Base-by-base conservation (phyloP, 208 protist genomes). In the Tritrichomonas foetus region DNA sequence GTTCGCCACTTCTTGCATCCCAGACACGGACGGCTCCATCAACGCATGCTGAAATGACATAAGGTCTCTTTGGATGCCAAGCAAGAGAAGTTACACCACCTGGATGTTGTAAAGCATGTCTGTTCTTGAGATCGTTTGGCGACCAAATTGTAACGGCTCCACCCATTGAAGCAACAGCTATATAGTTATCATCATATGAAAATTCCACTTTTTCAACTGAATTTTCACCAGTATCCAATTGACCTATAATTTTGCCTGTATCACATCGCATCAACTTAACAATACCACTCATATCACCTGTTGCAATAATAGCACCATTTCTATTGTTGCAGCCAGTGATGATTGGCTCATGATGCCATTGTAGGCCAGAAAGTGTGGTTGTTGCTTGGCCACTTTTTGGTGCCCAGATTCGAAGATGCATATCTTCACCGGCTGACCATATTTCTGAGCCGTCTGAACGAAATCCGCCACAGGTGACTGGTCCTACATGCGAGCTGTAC, bases 301-400 rank as follows among this genome's bases (percentile, higher is more conserved):
- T 89, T 30, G 78, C 78, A 89, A 89, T 47, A 39, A 89, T 20
- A 57, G 47, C 47, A 39, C 78, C 78, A 53, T 44, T 89, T 61
- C n/a, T 25, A 53, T 16, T 53, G 33, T 20, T n/a, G 8, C 22
- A n/a, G 0, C 78, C 78, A 39, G 47, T 50, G 25, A n/a, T 89
- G 20, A 89, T 89, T 89, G 44, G 78, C 2, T 89, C 41, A n/a
- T 89, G 78, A 49, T 89, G 78, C 47, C 53, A 89, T n/a, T 47
- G 39, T 27, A 57, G 20, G 33, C 78, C 78, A n/a, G 53, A 8
- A 1, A 57, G 9, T 39, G 33, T 53, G 2, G 47, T 3, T 61
- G 78, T 89, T 9, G 78, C 27, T 39, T 57, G 47, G 3, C 78
- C 78, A 53, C 47, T 39, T 22, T 33, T 33, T 61, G 47, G 47